These are phyloP conservation scores for Prorocentrum cordatum DNA, from an alignment of 169 alveolate species.

Conservation along the genomic window DNA sequence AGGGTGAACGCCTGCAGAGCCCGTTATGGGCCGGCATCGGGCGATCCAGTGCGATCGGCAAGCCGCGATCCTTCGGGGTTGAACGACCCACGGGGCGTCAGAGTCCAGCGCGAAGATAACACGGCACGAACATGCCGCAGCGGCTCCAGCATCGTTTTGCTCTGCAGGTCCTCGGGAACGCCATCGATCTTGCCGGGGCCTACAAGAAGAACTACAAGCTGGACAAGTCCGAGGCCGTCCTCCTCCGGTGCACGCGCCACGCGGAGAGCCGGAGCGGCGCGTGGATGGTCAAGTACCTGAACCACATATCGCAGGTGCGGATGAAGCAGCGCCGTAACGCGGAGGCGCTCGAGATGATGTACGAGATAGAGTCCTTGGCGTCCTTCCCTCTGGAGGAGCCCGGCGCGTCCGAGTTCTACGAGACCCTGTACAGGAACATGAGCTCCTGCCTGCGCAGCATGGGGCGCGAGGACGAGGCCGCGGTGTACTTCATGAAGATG, in stretches of 20 bases:
- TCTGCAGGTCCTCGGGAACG: no score
- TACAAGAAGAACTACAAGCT: constrained; percentile 66
- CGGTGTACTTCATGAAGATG: constrained; percentile 54
- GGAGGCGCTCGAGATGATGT: constrained; percentile 64
- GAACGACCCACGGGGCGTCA: no score
- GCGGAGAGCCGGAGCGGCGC: constrained; percentile 59
- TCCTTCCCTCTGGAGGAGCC: constrained; percentile 47
- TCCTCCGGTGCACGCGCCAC: constrained; percentile 37
- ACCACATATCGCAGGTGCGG: constrained; percentile 62
- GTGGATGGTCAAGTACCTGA: constrained; percentile 51
- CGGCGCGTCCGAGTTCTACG: constrained; percentile 58
- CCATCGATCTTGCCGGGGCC: background rate
- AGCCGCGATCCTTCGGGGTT: no score
- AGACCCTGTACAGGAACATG: constrained; percentile 65
- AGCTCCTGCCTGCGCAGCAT: constrained; percentile 60
- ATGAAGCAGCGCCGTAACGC: constrained; percentile 54
- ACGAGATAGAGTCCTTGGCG: constrained; percentile 58
- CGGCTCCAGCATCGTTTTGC: no score
- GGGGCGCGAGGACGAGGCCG: constrained; percentile 52
- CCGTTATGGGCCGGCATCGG: no score
- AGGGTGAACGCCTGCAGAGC: no score
- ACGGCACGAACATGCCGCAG: no score
- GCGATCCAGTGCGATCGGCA: no score
- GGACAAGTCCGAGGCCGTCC: constrained; percentile 63
- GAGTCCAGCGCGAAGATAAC: no score